Base-by-base conservation (phyloP, 1,139 yeast species). In the Taphrina pruni region DNA sequence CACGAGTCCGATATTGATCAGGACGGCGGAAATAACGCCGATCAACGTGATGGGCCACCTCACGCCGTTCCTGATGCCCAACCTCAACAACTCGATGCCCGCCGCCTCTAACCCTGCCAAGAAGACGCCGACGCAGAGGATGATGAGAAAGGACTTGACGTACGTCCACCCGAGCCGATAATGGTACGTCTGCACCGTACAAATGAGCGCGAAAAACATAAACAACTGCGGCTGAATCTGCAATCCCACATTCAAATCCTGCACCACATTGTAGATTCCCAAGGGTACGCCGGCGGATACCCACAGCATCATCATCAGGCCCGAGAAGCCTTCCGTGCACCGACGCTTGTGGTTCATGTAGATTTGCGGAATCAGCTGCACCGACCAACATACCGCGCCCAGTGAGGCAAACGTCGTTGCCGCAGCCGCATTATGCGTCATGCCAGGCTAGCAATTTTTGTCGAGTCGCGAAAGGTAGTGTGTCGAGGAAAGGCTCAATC, bases 341-440 rank as follows among this genome's bases (percentile, higher is more conserved):
- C 92, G 91, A n/a, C 83, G 83, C 69, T 82, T 81, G 79, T 84
- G 90, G 77, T 93, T 92, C 76, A 86, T 81, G 67, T 86, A 81
- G 66, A 92, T 87, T 77, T 92, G 98, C 1, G 98, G 97, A 1
- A 90, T 82, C 73, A 92, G 81, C 78, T 93, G 97, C 72, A 92
- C 80, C 78, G 97, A 92, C 97, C 97, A 93, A 72, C 90, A 83
- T 5, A 92, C 86, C 0, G 97, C 92, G 17, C 97, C 97, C 1
- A 89, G 82, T 8, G 97, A 90, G n/a, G 90, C 97, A 71, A 91
- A 82, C 8, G 89, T 92, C 66, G 90, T 90, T 36, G 90, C 86
- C 1, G 90, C 90, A 26, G 32, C 32, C 14, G 74, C 71, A 12
- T 52, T 8, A 26, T 57, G 62, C 6, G 52, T 21, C 41, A 38